A percentile compares a stretch with the other conserved stretches of the same genome.
Conservation (phyloP, 148 eudicot species). For the Camellia granthamiana region DNA sequence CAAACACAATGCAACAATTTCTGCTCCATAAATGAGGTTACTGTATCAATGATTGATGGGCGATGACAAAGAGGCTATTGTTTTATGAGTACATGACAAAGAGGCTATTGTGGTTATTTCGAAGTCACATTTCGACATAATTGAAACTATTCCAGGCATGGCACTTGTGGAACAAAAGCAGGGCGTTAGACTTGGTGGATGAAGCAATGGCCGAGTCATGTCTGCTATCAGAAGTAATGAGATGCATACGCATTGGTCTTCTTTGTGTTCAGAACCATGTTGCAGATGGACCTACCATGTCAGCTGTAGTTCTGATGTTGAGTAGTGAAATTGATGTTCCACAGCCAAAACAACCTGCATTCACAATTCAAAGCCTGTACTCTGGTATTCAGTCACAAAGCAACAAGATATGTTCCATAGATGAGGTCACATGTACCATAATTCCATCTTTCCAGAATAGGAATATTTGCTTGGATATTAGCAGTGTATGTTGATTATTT, state of each 20-base stretch:
- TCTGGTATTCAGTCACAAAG: neutral
- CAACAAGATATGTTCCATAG: neutral
- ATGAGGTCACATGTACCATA: neutral
- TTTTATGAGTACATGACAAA: too few relatives aligned
- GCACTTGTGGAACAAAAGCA: conserved; percentile 33
- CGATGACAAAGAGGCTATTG: too few relatives aligned
- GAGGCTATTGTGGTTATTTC: too few relatives aligned
- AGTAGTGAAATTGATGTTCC: conserved; percentile 16
- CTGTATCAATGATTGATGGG: too few relatives aligned
- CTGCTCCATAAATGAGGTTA: neutral
- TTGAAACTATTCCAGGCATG: conserved; percentile 27
- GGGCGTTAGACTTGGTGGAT: conserved; percentile 22
- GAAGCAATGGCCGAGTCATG: neutral
- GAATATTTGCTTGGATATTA: too few relatives aligned
- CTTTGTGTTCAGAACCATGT: conserved; percentile 21
- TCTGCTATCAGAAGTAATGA: conserved; percentile 12
- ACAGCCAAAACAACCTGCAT: neutral
- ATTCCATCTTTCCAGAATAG: too few relatives aligned
- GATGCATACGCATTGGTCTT: conserved; percentile 29
- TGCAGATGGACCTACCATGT: conserved; percentile 23
- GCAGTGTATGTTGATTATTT: too few relatives aligned
- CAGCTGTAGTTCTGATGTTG: conserved; percentile 15
- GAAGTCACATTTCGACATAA: too few relatives aligned
- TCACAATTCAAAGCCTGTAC: neutral
- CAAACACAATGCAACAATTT: neutral